Evolutionary conservation across 2,329 filamentous ascomycete species (phyloP).

Genomic region (Cryphonectria carpinicola): DNA sequence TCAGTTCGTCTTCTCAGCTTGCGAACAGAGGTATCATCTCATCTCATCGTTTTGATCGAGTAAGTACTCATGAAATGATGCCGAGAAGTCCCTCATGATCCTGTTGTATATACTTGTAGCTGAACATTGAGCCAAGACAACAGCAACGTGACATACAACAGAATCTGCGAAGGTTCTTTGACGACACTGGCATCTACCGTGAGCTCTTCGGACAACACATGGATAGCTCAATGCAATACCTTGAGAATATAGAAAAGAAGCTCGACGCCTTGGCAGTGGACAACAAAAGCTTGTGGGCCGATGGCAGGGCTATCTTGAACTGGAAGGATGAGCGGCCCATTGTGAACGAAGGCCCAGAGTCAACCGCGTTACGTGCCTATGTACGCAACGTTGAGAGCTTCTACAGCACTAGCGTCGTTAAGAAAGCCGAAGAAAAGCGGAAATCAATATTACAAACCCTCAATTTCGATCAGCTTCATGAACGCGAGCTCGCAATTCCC

Average conservation of each 20-base stretch:
- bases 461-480: conserved; percentile 9
- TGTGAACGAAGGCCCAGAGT: conserved; percentile 5
- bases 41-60: conserved; percentile 13
- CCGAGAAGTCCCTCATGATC: neutral
- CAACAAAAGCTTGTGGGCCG: neutral
- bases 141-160: conserved; percentile 16
- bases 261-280: conserved; percentile 9
- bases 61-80: neutral
- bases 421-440: neutral
- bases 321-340: neutral
- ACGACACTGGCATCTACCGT: neutral
- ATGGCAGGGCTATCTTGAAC: neutral
- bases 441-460: conserved; percentile 9
- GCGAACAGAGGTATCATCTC: conserved; percentile 9
- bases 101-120: neutral
- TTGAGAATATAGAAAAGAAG: conserved; percentile 1
- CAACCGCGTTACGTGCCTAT: neutral
- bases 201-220: conserved; percentile 7
- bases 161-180: neutral
- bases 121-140: neutral
- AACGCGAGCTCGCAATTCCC: conserved; percentile 15
- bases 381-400: neutral
- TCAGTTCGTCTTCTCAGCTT: neutral
- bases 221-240: conserved; percentile 8
- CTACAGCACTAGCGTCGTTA: neutral